These are phyloP conservation scores for Termitomyces heimii DNA, from an alignment of 768 basidiomycete species.

Conservation along the genomic window DNA sequence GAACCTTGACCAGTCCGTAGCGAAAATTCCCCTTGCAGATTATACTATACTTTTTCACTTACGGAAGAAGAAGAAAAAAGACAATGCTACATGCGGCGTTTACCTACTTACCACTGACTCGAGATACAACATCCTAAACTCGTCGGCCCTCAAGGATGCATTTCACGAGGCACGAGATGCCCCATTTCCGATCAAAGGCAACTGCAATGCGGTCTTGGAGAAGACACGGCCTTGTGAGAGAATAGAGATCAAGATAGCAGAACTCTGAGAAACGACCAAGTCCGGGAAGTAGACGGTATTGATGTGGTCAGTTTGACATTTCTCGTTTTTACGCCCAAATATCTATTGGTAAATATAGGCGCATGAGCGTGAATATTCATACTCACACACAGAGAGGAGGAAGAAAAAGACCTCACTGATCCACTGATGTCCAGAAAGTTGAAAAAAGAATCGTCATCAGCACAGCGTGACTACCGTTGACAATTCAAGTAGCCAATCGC, in stretches of 20 bases:
- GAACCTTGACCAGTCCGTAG: too few relatives aligned
- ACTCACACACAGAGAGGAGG: not conserved
- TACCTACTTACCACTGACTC: too few relatives aligned
- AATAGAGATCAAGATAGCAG: not conserved
- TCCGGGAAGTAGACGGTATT: not conserved
- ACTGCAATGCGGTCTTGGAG: not conserved
- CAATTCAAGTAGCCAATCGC: too few relatives aligned
- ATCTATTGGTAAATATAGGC: not conserved
- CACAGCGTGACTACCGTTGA: too few relatives aligned
- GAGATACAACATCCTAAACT: too few relatives aligned
- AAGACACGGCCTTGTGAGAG: not conserved
- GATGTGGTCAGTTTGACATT: not conserved
- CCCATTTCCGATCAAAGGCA: not conserved
- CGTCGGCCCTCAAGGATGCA: conserved; percentile 3
- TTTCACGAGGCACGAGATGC: not conserved
- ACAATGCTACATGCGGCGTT: too few relatives aligned
- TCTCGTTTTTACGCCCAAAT: not conserved
- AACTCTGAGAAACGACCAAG: not conserved
- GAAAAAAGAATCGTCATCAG: too few relatives aligned
- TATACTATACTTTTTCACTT: too few relatives aligned
- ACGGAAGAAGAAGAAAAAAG: too few relatives aligned
- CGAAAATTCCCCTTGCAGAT: too few relatives aligned
- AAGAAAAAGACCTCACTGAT: not conserved
- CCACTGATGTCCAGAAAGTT: too few relatives aligned
- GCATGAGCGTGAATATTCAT: not conserved